Base-by-base conservation (phyloP, 2,329 filamentous ascomycete species). In the Aspergillus persii region DNA sequence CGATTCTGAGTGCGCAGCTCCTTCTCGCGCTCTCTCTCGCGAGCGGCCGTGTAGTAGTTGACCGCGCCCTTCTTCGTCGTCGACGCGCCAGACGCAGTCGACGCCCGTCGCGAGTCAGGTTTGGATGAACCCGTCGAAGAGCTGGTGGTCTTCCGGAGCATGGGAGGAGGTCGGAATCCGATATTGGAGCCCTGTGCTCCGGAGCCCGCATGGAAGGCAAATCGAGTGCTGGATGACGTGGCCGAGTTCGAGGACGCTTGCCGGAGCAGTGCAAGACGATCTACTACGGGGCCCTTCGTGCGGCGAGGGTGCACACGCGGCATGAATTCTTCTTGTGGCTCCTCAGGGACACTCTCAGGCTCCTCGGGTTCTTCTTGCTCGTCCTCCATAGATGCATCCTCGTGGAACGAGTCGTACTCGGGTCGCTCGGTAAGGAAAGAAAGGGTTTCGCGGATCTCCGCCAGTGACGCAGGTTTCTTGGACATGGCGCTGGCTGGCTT, bases 401-500 rank as follows among this genome's bases (percentile, higher is more conserved):
- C 82, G 3, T 83, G 81, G 60, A 80, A 80, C n/a, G 81, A 83
- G 30, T 81, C 80, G 51, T 79, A 80, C 50, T 82, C 76, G n/a
- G 81, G 80, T 44, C 85, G 84, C 54, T 96, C 92, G 15, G 96
- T 87, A 8, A 97, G 83, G 73, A 89, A 90, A 4, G 91, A 96
- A 6, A 97, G 80, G 0, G 90, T 91, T 72, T 94, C 86, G 58
- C 92, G 87, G 62, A 97, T 89, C 69, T 97, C 91, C 30, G 87
- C 86, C 8, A 96, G 79, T 18, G 88, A 90, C 4, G 88, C 82
- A 0, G 92, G 91, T 67, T 88, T 92, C 74, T 84, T 86, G 54
- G 80, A 81, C 60, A 73, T 71, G 15, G 80, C 79, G 58, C 81
- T 83, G 27, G 74, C 77, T 50, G 77, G 77, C 18, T 85, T 88